Evolutionary conservation across 257 asterid species (phyloP).

Genomic region (Datura wrightii): DNA sequence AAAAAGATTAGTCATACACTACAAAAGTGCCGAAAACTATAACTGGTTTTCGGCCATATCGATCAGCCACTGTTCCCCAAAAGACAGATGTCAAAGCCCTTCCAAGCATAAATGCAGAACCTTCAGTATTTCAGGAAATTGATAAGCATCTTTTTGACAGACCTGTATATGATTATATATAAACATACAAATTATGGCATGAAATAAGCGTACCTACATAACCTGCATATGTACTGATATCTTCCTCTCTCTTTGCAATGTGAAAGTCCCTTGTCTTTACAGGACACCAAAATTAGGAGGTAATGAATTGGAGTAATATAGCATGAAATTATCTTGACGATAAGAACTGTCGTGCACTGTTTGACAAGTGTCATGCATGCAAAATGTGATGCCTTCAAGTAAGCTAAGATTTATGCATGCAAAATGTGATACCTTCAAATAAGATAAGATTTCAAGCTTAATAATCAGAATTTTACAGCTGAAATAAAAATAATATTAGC

Average conservation of each 20-base stretch:
- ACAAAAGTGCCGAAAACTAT: conserved; percentile 62
- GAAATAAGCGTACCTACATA: conserved; percentile 53
- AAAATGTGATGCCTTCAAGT: background rate
- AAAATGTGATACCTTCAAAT: background rate
- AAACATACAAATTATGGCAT: background rate
- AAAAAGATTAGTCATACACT: conserved; percentile 49
- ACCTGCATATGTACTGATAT: conserved; percentile 72
- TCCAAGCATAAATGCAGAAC: conserved; percentile 67
- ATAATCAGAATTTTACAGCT: background rate
- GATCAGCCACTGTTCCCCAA: conserved; percentile 71
- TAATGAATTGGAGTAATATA: background rate
- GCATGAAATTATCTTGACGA: background rate
- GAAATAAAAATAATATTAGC: background rate
- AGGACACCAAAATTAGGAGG: background rate
- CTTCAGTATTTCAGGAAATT: conserved; percentile 41
- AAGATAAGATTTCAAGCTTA: background rate
- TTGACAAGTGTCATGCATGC: background rate
- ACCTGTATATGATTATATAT: background rate
- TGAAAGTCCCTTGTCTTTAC: conserved; percentile 57
- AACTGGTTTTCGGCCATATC: conserved; percentile 74
- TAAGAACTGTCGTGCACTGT: background rate
- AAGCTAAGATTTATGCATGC: background rate
- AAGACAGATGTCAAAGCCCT: conserved; percentile 66
- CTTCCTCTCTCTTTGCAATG: conserved; percentile 68
- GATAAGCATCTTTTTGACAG: background rate